phyloP scores from a whole-genome alignment of 192 early-diverging fungal species.

The Podila epicladia region DNA sequence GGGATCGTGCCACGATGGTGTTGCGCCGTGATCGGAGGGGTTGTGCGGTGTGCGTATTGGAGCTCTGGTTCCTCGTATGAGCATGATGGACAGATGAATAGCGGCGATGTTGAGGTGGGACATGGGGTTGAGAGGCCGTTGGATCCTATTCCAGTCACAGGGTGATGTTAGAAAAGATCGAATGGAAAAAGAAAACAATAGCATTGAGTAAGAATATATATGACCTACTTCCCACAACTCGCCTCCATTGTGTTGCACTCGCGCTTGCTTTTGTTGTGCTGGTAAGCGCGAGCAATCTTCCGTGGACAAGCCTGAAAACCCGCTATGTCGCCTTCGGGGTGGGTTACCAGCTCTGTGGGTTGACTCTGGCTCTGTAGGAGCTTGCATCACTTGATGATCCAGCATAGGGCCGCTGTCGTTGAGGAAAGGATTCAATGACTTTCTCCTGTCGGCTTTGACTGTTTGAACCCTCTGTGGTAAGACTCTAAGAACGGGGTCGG shows the following conservation, averaged over 20 bases:
- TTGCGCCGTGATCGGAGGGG: constrained; percentile 9
- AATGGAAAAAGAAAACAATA: neutral
- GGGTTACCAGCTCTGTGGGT: too few species aligned
- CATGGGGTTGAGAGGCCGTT: neutral
- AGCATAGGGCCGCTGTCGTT: neutral
- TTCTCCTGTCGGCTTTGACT: neutral
- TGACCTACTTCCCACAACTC: neutral
- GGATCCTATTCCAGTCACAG: neutral
- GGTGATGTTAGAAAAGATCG: neutral
- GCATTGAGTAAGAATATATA: neutral
- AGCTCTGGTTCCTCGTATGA: neutral
- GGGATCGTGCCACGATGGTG: neutral
- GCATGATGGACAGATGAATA: neutral
- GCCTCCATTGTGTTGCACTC: neutral
- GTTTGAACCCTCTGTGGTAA: neutral
- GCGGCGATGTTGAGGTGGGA: constrained; percentile 4
- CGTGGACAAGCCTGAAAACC: constrained; percentile 29
- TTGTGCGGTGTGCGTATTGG: neutral
- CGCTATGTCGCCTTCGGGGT: constrained; percentile 22
- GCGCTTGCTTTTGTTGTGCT: constrained; percentile 12
- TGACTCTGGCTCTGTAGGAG: neutral
- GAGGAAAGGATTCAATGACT: neutral
- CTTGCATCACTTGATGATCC: neutral
- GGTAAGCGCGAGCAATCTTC: constrained; percentile 26
- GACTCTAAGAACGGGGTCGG: neutral